Base-by-base conservation (phyloP, 208 protist species). In the Trypanosoma brucei region DNA sequence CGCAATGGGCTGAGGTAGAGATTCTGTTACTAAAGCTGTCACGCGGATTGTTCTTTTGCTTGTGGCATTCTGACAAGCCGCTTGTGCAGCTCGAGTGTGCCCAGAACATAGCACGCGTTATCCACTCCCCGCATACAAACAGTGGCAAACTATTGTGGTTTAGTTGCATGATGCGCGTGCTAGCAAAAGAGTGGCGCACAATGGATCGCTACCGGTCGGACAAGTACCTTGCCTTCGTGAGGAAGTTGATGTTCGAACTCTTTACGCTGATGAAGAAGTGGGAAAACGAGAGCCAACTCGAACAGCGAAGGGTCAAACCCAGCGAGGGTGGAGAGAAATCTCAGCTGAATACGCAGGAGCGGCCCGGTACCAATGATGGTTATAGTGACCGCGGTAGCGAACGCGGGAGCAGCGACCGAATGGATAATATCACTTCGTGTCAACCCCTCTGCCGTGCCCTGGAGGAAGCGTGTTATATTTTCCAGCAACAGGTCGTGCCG, bases 31-130 rank as follows among this genome's bases (percentile, higher is more conserved):
- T 90, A 53, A 97, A 97, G 75, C 76, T 97, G 1, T 83, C 77
- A 55, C 83, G 84, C 30, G 92, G 88, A 46, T 68, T 95, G 11
- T 81, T 83, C 70, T 97, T 84, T 76, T 95, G 88, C 72, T 72
- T 97, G 31, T 97, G 88, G 88, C 92, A 97, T 75, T 88, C 85
- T 0, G 92, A 97, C 74, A 97, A 97, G 78, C 92, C 86, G 8
- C 75, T 93, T 0, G 92, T 94, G 33, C 92, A 97, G 75, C 79
- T 86, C 3, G 83, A 79, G 44, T 95, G 89, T 57, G 88, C 92
- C 44, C 63, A 83, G 67, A 65, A 65, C 33, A 94, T 97, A 22
- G 78, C 85, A 0, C 49, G 79, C 14, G 74, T 97, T 13, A 57
- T 94, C 22, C 51, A 76, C 35, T 70, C 72, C 3, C 74, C 83